A percentile compares a stretch with the other conserved stretches of the same genome.
phyloP scores from a whole-genome alignment of 495 filamentous ascomycete genomes.

The Lentithecium fluviatile region DNA sequence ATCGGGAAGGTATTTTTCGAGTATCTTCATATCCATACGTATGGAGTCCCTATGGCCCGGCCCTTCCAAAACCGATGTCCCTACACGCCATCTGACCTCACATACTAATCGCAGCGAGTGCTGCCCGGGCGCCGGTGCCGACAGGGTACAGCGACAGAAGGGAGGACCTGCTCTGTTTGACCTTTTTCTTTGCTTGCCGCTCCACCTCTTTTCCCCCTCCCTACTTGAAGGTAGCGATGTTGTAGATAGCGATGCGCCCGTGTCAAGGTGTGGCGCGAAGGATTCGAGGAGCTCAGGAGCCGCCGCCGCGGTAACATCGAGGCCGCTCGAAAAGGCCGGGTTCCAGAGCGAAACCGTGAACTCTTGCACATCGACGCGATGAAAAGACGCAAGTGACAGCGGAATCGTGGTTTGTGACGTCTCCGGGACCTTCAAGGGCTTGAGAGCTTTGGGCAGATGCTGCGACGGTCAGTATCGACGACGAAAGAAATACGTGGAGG shows the following conservation, averaged over 20 bases:
- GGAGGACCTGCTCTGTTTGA: background rate
- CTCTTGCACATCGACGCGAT: background rate
- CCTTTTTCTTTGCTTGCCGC: constrained; percentile 11
- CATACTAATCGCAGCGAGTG: constrained; percentile 1
- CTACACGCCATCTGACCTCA: constrained; percentile 25
- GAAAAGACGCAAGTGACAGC: constrained; percentile 23
- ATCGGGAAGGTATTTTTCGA: constrained; percentile 22
- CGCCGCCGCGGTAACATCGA: constrained; percentile 9
- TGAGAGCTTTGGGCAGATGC: background rate
- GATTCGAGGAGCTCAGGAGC: constrained; percentile 8
- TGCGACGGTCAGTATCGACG: background rate
- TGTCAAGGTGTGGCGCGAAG: constrained; percentile 15
- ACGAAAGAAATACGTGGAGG: background rate
- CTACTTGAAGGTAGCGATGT: background rate
- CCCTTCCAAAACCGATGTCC: constrained; percentile 19
- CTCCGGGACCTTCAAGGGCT: background rate
- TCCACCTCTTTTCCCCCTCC: too few relatives aligned
- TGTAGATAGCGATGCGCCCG: constrained; percentile 4
- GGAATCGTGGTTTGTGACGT: background rate
- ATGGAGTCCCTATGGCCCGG: constrained; percentile 1
- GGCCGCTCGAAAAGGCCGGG: background rate
- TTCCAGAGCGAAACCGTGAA: constrained; percentile 20
- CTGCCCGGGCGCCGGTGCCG: background rate
- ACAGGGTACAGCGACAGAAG: constrained; percentile 20
- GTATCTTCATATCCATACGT: constrained; percentile 17